These are phyloP conservation scores for Adiantum capillusveneris DNA, from an alignment of 75 land plant genomes.

Conservation along the genomic window DNA sequence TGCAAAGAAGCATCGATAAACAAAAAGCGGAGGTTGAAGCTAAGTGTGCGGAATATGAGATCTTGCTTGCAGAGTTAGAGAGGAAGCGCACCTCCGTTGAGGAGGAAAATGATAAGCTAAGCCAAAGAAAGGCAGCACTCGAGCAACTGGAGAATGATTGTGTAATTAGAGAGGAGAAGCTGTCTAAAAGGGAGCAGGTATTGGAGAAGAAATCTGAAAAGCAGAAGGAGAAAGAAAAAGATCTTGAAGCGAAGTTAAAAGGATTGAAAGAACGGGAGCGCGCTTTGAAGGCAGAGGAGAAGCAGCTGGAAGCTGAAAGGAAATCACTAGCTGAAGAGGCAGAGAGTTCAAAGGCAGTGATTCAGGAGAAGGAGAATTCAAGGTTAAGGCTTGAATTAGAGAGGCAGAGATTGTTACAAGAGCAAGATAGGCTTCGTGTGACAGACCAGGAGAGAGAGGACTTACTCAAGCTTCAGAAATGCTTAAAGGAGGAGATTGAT, in stretches of 20 bases:
- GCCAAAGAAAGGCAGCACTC: constrained; percentile 28
- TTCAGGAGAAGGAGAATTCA: constrained; percentile 35
- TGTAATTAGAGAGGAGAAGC: constrained; percentile 37
- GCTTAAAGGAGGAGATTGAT: constrained; percentile 70
- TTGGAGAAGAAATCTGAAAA: constrained; percentile 43
- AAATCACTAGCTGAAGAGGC: constrained; percentile 31
- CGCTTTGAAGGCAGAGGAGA: constrained; percentile 42
- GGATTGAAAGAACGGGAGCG: constrained; percentile 45
- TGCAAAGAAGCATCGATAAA: constrained; percentile 53
- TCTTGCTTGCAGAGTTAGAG: constrained; percentile 32
- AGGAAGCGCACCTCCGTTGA: constrained; percentile 32
- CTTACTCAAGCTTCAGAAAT: constrained; percentile 35
- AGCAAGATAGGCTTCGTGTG: constrained; percentile 48
- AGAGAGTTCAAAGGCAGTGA: constrained; percentile 17
- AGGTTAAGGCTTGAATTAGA: constrained; percentile 38
- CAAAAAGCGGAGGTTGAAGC: constrained; percentile 41
- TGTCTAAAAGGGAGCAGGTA: constrained; percentile 51
- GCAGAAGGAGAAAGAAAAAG: constrained; percentile 53
- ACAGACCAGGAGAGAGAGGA: constrained; percentile 64
- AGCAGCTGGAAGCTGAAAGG: constrained; percentile 34
- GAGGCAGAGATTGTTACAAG: constrained; percentile 32
- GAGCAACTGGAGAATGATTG: constrained; percentile 32
- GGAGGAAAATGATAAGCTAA: constrained; percentile 45
- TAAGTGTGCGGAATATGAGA: constrained; percentile 52
- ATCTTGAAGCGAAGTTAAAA: constrained; percentile 40